Evolutionary conservation across 495 filamentous ascomycete genomes (phyloP).

Genomic region (Cercophora scortea): DNA sequence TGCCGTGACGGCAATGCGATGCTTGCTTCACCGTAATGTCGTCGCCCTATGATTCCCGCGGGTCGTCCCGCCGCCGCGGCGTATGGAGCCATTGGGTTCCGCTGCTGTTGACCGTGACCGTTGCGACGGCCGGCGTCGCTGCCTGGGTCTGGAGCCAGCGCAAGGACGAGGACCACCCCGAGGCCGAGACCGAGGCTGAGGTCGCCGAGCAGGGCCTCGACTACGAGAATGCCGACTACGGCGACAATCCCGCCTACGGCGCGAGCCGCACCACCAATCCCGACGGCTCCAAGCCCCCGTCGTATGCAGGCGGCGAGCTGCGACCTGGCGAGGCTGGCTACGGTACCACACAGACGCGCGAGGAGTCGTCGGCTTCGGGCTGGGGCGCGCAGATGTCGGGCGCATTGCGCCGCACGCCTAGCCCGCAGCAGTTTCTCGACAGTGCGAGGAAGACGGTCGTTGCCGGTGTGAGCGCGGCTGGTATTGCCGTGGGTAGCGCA

Average conservation of each 20-base stretch:
- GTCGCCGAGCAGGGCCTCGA: constrained; percentile 38
- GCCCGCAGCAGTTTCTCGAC: constrained; percentile 81
- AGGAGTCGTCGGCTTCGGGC: constrained; percentile 43
- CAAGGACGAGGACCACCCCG: constrained; percentile 47
- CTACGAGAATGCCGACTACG: constrained; percentile 41
- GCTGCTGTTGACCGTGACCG: constrained; percentile 71
- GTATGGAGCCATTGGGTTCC: constrained; percentile 79
- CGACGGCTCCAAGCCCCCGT: constrained; percentile 24
- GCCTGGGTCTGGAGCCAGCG: constrained; percentile 93
- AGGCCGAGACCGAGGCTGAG: constrained; percentile 39
- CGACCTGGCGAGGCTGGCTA: constrained; percentile 28
- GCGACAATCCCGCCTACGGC: constrained; percentile 48
- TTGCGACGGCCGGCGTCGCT: constrained; percentile 74
- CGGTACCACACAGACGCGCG: constrained; percentile 26
- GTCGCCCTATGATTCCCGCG: constrained; percentile 58
- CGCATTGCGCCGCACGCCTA: constrained; percentile 78
- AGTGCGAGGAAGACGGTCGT: constrained; percentile 66
- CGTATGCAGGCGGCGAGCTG: constrained; percentile 17
- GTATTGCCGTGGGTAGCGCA: constrained; percentile 67
- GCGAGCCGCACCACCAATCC: constrained; percentile 31
- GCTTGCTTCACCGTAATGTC: constrained; percentile 52
- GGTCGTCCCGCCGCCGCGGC: constrained; percentile 56
- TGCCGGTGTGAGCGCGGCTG: constrained; percentile 77
- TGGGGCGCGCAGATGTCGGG: constrained; percentile 74
- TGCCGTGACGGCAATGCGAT: constrained; percentile 15